phyloP scores from a whole-genome alignment of 352 stramenopile genomes.

The Phytopythium cucurbitacearum region DNA sequence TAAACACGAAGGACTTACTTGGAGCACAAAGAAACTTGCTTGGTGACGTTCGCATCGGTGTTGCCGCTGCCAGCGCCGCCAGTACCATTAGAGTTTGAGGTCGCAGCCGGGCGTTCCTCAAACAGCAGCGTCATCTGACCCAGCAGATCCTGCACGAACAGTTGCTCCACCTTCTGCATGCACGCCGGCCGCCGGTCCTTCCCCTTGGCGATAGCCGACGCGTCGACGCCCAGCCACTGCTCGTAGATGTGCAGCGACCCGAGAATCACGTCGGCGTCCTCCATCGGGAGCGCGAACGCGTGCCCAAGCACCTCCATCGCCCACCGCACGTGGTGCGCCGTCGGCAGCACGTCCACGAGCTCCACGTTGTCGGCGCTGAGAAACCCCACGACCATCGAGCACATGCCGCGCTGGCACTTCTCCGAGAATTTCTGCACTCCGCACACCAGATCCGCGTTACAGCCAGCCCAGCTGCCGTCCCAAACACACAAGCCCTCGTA shows the following conservation, averaged over 20 bases:
- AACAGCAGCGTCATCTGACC: conserved; percentile 87
- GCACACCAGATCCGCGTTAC: background rate
- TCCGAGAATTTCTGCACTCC: conserved; percentile 78
- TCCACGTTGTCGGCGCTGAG: conserved; percentile 54
- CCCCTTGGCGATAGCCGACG: conserved; percentile 17
- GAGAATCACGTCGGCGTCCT: conserved; percentile 78
- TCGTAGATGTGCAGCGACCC: conserved; percentile 79
- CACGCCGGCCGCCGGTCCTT: conserved; percentile 57
- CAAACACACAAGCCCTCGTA: conserved; percentile 3
- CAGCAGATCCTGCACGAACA: conserved; percentile 84
- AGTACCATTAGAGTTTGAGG: background rate
- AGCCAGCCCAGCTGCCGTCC: background rate
- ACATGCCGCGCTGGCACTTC: conserved; percentile 82
- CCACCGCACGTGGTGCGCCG: conserved; percentile 76
- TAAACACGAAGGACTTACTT: conserved; percentile 32
- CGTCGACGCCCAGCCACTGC: conserved; percentile 69
- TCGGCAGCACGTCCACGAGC: conserved; percentile 49
- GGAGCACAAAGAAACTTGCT: conserved; percentile 70
- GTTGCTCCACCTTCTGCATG: conserved; percentile 82
- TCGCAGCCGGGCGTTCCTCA: conserved; percentile 52
- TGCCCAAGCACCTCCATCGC: conserved; percentile 85
- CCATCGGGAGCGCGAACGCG: conserved; percentile 81
- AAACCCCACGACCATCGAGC: conserved; percentile 74
- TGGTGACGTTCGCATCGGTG: conserved; percentile 35
- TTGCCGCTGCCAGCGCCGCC: conserved; percentile 13